These are phyloP conservation scores for Clohesyomyces aquaticus DNA, from an alignment of 495 filamentous ascomycete species.

Conservation along the genomic window DNA sequence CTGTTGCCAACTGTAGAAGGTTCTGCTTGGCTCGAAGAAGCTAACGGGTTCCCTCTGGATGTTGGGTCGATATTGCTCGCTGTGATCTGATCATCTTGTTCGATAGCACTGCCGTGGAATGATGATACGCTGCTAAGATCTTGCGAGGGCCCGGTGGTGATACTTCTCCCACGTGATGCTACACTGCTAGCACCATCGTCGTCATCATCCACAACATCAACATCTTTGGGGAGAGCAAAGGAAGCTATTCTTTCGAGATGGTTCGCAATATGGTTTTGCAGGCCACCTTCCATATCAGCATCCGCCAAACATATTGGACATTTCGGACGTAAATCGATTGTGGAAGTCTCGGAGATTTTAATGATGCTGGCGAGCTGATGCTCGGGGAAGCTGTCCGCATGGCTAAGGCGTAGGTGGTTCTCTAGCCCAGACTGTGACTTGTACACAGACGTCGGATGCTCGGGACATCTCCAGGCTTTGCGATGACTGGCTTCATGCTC, in stretches of 20 bases:
- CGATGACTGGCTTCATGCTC: conserved; percentile 38
- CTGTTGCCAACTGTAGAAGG: not conserved
- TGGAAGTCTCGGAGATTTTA: conserved; percentile 35
- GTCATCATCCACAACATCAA: conserved; percentile 20
- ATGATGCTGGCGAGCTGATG: conserved; percentile 34
- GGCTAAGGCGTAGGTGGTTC: conserved; percentile 28
- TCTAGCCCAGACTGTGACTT: conserved; percentile 20
- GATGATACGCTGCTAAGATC: conserved; percentile 17
- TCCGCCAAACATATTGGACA: conserved; percentile 36
- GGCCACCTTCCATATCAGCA: conserved; percentile 31
- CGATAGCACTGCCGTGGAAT: not conserved
- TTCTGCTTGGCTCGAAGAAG: not conserved
- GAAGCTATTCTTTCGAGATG: conserved; percentile 36
- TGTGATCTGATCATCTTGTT: not conserved
- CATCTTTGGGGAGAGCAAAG: conserved; percentile 33
- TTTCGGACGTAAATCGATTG: conserved; percentile 28
- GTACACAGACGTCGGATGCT: conserved; percentile 32
- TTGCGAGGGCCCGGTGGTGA: conserved; percentile 15
- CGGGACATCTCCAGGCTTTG: conserved; percentile 37
- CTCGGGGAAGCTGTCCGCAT: conserved; percentile 27
- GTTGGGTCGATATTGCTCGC: not conserved
- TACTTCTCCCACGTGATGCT: conserved; percentile 28
- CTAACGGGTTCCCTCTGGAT: not conserved
- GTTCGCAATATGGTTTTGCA: conserved; percentile 39
- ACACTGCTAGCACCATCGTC: conserved; percentile 30